A percentile compares a stretch with the other conserved stretches of the same genome.
phyloP scores from a whole-genome alignment of 805 yeast species.

The Torulaspora franciscae region DNA sequence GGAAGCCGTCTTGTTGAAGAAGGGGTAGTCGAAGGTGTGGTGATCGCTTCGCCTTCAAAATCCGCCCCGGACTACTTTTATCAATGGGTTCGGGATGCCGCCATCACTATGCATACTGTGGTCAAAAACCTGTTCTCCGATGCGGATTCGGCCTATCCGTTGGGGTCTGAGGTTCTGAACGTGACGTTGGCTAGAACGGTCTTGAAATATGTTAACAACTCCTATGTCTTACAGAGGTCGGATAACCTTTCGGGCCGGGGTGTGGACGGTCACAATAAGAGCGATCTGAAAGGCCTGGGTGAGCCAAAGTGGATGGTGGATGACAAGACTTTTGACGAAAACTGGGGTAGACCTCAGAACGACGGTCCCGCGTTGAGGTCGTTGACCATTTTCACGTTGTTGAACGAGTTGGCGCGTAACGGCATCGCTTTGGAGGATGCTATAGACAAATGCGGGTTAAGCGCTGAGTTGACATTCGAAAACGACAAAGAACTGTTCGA shows the following conservation, averaged over 20 bases:
- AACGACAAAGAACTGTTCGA: slow-evolving; percentile 42
- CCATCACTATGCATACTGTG: slow-evolving; percentile 67
- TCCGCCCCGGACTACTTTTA: slow-evolving; percentile 71
- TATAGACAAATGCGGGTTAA: slow-evolving; percentile 12
- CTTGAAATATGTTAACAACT: slow-evolving; percentile 59
- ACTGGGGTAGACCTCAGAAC: slow-evolving; percentile 94
- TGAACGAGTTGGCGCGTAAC: slow-evolving; percentile 40
- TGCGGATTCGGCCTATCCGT: slow-evolving; percentile 18
- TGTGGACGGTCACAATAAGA: slow-evolving; percentile 32
- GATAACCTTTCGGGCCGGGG: slow-evolving; percentile 62
- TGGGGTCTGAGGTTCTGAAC: slow-evolving; percentile 9
- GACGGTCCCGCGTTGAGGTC: slow-evolving; percentile 90
- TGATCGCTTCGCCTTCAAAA: slow-evolving; percentile 80
- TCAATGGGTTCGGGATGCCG: slow-evolving; percentile 90
- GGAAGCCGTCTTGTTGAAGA: slow-evolving; percentile 25
- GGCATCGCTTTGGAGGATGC: slow-evolving; percentile 30
- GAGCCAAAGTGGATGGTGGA: slow-evolving; percentile 83
- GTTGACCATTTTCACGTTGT: slow-evolving; percentile 54
- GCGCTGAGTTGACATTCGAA: slow-evolving; percentile 13
- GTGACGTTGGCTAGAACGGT: slow-evolving; percentile 35
- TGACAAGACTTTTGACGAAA: slow-evolving; percentile 53
- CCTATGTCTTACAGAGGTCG: slow-evolving; percentile 56
- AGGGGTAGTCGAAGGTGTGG: slow-evolving; percentile 58
- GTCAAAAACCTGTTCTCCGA: slow-evolving; percentile 45
- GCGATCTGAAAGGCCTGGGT: slow-evolving; percentile 58